Evolutionary conservation across 208 protist genomes (phyloP).

Genomic region (Trichomonas gallinae): DNA sequence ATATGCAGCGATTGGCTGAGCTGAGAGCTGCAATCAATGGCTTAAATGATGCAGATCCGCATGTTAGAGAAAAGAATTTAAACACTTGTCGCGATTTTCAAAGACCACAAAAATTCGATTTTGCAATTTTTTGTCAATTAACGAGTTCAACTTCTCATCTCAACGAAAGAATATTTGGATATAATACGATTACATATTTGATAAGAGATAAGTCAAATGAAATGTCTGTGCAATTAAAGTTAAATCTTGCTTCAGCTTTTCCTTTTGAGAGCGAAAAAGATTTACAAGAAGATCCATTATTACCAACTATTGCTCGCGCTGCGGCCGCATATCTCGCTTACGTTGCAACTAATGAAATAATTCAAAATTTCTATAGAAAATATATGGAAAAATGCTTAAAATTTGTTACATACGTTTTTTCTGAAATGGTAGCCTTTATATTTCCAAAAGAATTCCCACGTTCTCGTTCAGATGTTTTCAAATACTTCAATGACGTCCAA

Average conservation of each 20-base stretch:
- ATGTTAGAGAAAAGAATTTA: background rate
- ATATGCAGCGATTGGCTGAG: background rate
- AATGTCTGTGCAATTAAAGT: background rate
- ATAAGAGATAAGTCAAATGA: background rate
- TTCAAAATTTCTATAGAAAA: background rate
- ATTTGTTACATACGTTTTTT: background rate
- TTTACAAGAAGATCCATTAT: background rate
- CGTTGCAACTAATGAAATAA: background rate
- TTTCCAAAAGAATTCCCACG: background rate
- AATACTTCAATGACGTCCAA: background rate
- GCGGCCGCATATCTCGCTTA: background rate
- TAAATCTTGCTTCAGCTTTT: background rate
- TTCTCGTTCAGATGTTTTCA: background rate
- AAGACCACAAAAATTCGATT: background rate
- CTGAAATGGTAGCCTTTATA: background rate
- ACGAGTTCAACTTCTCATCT: background rate
- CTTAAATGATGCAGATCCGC: background rate
- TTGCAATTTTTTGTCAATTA: background rate
- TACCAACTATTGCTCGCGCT: background rate
- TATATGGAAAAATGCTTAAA: background rate
- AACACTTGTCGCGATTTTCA: background rate
- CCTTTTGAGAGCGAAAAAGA: background rate
- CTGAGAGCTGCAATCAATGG: background rate
- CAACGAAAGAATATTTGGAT: background rate
- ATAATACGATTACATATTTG: background rate